Conservation (phyloP, 108 stramenopile genomes). For the Cyclostephanos tholiformis region DNA sequence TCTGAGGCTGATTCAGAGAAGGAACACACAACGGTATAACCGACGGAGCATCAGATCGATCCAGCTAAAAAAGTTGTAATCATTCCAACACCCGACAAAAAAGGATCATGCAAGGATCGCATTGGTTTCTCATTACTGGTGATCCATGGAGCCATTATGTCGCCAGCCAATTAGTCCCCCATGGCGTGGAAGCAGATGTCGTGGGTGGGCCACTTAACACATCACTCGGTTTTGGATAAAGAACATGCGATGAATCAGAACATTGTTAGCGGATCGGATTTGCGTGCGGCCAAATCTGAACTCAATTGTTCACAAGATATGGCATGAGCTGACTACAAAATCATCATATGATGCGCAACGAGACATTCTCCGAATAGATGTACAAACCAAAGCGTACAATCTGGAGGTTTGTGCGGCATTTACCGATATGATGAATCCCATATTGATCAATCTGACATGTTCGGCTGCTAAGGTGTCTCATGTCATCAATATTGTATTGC, state of each 20-base stretch:
- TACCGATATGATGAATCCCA: not conserved
- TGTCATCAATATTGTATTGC: conserved; percentile 18
- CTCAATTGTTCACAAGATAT: conserved; percentile 12
- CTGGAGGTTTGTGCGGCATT: conserved; percentile 30
- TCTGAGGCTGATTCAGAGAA: not conserved
- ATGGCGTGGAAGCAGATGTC: conserved; percentile 62
- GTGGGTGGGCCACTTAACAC: conserved; percentile 51
- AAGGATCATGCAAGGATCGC: conserved; percentile 36
- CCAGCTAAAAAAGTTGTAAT: conserved; percentile 13
- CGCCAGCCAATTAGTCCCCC: conserved; percentile 40
- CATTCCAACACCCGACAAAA: conserved; percentile 33
- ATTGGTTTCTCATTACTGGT: conserved; percentile 38
- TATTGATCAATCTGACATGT: conserved; percentile 36
- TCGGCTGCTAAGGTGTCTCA: conserved; percentile 30
- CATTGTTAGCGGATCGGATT: conserved; percentile 4
- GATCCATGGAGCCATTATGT: conserved; percentile 14
- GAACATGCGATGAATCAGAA: conserved; percentile 13
- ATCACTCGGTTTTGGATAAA: conserved; percentile 13
- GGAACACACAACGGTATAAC: not conserved
- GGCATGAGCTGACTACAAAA: conserved; percentile 16
- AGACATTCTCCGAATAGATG: conserved; percentile 38
- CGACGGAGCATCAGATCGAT: not conserved
- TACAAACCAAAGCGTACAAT: conserved; percentile 39
- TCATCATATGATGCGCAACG: conserved; percentile 21
- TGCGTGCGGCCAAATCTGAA: conserved; percentile 18